phyloP scores from a whole-genome alignment of 371 early-diverging fungal genomes.

The Lichtheimia ramosa region DNA sequence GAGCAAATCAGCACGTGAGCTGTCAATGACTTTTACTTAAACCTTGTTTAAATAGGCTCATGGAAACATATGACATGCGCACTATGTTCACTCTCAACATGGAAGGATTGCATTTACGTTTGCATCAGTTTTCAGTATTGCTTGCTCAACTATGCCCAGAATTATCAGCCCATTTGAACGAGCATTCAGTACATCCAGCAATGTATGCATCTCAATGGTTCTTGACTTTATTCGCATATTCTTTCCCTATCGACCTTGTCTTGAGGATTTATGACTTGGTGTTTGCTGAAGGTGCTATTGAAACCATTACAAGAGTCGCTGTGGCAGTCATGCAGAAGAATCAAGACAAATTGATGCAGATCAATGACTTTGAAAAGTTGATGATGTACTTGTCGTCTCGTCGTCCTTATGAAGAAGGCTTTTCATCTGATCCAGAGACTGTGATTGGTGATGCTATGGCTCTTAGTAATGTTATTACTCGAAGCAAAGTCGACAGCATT shows the following conservation, averaged over 20 bases:
- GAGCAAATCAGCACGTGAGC: constrained; percentile 16
- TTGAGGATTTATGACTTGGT: constrained; percentile 90
- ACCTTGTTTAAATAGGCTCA: constrained; percentile 55
- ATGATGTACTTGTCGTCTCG: constrained; percentile 79
- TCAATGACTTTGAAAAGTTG: constrained; percentile 83
- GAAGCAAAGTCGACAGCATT: constrained; percentile 71
- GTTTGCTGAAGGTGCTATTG: constrained; percentile 85
- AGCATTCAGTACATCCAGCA: constrained; percentile 75
- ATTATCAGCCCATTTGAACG: constrained; percentile 70
- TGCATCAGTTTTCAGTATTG: constrained; percentile 87
- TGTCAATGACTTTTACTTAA: constrained; percentile 15
- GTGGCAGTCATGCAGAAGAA: constrained; percentile 86
- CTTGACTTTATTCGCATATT: constrained; percentile 93
- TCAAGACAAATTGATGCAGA: constrained; percentile 64
- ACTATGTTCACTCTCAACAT: constrained; percentile 84
- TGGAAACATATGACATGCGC: constrained; percentile 86
- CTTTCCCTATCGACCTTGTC: constrained; percentile 87
- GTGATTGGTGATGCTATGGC: constrained; percentile 79
- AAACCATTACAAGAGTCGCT: constrained; percentile 84
- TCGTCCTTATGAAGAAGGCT: constrained; percentile 76
- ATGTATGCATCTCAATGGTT: constrained; percentile 97
- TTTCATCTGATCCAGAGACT: constrained; percentile 55
- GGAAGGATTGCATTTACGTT: constrained; percentile 82
- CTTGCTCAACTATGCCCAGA: constrained; percentile 79
- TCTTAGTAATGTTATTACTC: constrained; percentile 68